phyloP scores from a whole-genome alignment of 306 rosid species.

The Rosa rugosa region DNA sequence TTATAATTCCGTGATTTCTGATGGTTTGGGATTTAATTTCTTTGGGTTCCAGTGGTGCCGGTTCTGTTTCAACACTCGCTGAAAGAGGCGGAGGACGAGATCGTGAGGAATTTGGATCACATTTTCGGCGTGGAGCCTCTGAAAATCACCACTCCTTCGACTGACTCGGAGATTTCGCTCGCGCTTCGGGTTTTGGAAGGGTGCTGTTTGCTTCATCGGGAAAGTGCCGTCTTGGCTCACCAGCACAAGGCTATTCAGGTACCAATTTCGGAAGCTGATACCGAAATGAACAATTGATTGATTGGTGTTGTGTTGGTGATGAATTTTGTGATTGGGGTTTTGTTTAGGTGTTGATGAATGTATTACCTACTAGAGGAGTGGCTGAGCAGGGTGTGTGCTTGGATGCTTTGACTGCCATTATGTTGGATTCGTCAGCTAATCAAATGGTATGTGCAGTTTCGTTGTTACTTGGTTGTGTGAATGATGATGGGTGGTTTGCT shows the following conservation, averaged over 20 bases:
- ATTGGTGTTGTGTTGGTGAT: neutral
- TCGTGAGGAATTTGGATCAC: conserved; percentile 55
- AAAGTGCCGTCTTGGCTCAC: conserved; percentile 28
- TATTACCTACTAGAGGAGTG: conserved; percentile 74
- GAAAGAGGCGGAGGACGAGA: conserved; percentile 58
- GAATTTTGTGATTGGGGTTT: conserved; percentile 3
- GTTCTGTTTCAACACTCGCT: conserved; percentile 77
- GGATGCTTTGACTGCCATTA: conserved; percentile 80
- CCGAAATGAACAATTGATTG: neutral
- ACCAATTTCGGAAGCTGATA: neutral
- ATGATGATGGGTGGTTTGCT: neutral
- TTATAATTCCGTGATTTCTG: neutral
- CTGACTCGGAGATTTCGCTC: conserved; percentile 23
- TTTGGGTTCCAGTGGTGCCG: conserved; percentile 62
- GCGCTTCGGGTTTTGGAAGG: conserved; percentile 39
- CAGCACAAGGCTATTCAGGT: conserved; percentile 42
- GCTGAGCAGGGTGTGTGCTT: conserved; percentile 87
- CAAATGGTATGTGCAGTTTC: conserved; percentile 63
- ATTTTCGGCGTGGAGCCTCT: conserved; percentile 73
- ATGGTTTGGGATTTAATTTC: too few species aligned
- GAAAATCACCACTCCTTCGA: conserved; percentile 61
- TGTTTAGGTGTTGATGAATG: conserved; percentile 76
- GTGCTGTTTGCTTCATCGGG: conserved; percentile 34
- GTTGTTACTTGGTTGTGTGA: conserved; percentile 4
- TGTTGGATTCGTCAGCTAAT: conserved; percentile 88